Evolutionary conservation across 768 basidiomycete genomes (phyloP).

Genomic region (Russula lepida): DNA sequence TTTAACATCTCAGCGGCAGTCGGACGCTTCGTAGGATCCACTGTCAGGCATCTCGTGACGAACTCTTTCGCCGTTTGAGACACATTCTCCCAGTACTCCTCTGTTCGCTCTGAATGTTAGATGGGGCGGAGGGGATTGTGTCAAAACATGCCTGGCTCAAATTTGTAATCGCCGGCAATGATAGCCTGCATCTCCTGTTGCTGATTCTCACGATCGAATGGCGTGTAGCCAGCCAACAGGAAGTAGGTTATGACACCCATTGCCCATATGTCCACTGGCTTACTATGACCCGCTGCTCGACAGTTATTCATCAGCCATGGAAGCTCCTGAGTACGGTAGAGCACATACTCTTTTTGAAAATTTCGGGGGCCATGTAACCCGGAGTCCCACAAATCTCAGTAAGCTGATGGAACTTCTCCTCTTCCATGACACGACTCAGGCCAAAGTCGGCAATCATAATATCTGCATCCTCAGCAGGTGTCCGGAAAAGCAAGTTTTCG

Average conservation of each 20-base stretch:
- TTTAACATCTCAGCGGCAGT: conserved; percentile 66
- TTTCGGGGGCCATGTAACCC: conserved; percentile 95
- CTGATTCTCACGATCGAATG: conserved; percentile 88
- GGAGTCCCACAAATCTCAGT: conserved; percentile 97
- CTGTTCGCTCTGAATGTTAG: conserved; percentile 28
- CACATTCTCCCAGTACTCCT: conserved; percentile 84
- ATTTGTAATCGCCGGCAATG: conserved; percentile 86
- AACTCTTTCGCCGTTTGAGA: conserved; percentile 77
- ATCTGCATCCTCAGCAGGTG: conserved; percentile 80
- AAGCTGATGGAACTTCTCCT: conserved; percentile 75
- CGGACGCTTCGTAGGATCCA: conserved; percentile 73
- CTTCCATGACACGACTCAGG: conserved; percentile 82
- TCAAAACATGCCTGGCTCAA: conserved; percentile 50
- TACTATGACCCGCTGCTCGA: conserved; percentile 72
- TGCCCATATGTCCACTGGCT: conserved; percentile 94
- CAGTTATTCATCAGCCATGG: background rate
- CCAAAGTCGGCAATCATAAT: conserved; percentile 98
- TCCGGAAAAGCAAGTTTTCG: conserved; percentile 94
- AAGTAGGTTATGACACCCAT: conserved; percentile 99
- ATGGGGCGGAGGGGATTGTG: background rate
- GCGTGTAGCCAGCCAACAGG: conserved; percentile 89
- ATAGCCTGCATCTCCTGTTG: conserved; percentile 93
- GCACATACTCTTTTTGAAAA: conserved; percentile 79
- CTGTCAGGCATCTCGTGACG: conserved; percentile 71
- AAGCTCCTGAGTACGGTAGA: background rate